A percentile compares a stretch with the other conserved stretches of the same genome.
Conservation (phyloP, 1,139 yeast species). For the Waltiozyma solani region DNA sequence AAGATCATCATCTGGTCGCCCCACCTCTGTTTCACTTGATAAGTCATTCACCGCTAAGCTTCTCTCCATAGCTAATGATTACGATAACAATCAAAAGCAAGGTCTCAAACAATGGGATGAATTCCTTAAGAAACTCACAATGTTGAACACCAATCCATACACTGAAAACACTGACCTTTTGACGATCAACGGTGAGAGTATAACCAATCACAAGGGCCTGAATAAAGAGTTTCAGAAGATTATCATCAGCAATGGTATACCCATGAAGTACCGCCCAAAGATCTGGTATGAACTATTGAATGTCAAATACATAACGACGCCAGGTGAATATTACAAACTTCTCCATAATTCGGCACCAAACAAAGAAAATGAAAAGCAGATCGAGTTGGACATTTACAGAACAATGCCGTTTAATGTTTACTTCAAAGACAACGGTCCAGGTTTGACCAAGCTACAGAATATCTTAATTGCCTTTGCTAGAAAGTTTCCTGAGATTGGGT, state of each 20-base stretch:
- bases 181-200: slow-evolving; percentile 13
- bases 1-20: not conserved
- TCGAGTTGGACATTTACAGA: slow-evolving; percentile 43
- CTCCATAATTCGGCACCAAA: slow-evolving; percentile 16
- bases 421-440: slow-evolving; percentile 44
- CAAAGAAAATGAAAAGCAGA: slow-evolving; percentile 36
- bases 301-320: slow-evolving; percentile 33
- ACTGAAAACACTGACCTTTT: slow-evolving; percentile 12
- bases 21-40: slow-evolving; percentile 3
- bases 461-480: slow-evolving; percentile 45
- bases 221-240: slow-evolving; percentile 28
- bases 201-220: slow-evolving; percentile 14
- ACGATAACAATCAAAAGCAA: slow-evolving; percentile 26
- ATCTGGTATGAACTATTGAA: slow-evolving; percentile 51
- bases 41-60: slow-evolving; percentile 17
- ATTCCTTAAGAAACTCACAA: slow-evolving; percentile 20
- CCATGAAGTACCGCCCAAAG: slow-evolving; percentile 35
- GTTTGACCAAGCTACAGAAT: slow-evolving; percentile 36
- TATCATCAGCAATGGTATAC: slow-evolving; percentile 33
- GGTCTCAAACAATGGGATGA: slow-evolving; percentile 29
- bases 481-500: slow-evolving; percentile 41
- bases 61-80: slow-evolving; percentile 26
- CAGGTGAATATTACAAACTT: slow-evolving; percentile 37
- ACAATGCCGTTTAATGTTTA: slow-evolving; percentile 48
- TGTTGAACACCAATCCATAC: slow-evolving; percentile 6